Base-by-base conservation (phyloP, 352 stramenopile species). In the Globisporangium echinulatum region DNA sequence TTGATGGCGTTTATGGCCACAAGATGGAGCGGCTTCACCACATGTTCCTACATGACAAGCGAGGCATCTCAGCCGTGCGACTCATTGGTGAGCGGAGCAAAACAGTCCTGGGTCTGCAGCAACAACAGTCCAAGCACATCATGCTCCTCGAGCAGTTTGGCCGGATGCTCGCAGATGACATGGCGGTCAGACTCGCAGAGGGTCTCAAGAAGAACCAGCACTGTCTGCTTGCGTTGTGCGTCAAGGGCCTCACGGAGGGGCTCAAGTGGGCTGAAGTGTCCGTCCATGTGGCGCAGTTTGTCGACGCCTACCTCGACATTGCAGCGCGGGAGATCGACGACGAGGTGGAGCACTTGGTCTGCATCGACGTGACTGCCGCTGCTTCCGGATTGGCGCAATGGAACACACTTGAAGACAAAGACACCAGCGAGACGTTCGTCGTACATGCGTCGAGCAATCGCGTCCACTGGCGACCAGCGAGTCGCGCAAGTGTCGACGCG, bases 211-310 rank as follows among this genome's bases (percentile, higher is more conserved):
- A 54, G 4, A 36, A 8, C 49, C 6, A 36, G 49, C 49, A 39
- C 49, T 13, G 17, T 1, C 17, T 54, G 49, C 19, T 54, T 11
- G 11, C 49, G 6, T 15, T 17, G 15, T 54, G 19, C 49, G 38
- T 54, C 49, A 54, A 39, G 17, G 49, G 11, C 1, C 38, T 54
- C 5, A 39, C 38, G 17, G 19, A 54, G 39, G 19, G 49, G 7
- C 19, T 39, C 49, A 54, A 54, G 49, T 54, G 49, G 49, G n/a
- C 49, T 5, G 49, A 54, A 1, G 49, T 54, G 8, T 42, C 1
- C 15, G 19, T 42, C 6, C 49, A 54, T 0, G 49, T 54, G 49
- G 15, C 4, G 14, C 33, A 36, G 49, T 54, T 54, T 10, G 17
- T 54, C 19, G 9, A 54, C 19, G 17, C 17, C 6, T 54, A 25